Base-by-base conservation (phyloP, 1,284 basidiomycete species). In the Fomitopsis palustris region DNA sequence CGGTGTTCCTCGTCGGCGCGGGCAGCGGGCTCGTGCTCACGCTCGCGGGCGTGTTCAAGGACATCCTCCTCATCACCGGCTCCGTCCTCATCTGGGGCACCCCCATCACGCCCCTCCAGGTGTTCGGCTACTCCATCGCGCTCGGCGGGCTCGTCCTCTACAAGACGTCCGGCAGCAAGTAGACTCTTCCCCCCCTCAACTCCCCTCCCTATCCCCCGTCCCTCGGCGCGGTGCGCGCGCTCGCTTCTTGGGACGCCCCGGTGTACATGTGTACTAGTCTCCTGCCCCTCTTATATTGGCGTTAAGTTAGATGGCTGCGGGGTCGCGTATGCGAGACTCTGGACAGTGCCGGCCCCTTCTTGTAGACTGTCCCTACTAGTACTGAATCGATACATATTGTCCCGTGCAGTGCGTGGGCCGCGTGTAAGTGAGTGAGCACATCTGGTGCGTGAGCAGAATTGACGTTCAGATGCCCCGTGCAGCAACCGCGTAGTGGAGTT, bases 31-130 rank as follows among this genome's bases (percentile, higher is more conserved):
- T 98, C 59, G 86, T 97, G 6, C 79, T 98, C 63, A 98, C 96
- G 1, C 84, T 98, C 10, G 94, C 96, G 7, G 96, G 96, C 61
- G 96, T 99, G 17, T 89, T 98, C 78, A 70, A 91, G 90, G 95
- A 98, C 73, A 98, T 98, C 64, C 82, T 98, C 38, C 87, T 98
- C 64, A 95, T 99, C 75, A 81, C 87, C 5, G 95, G 93, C 53
- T 93, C 91, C 2, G 95, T 96, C 58, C 74, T 94, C 62, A 78
- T 97, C 61, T 95, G 96, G 69, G 88, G 91, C 49, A 84, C 85
- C 39, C 72, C 76, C 27, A 87, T 98, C 68, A 93, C 93, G 21
- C 83, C 87, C 1, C 74, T 96, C 23, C 96, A 99, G 74, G 81
- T 97, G 41, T 79, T 97, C 69, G 96, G 91, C 33, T 95, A 95